These are phyloP conservation scores for Closterium sp. DNA, from an alignment of 139 green algal genomes.

Conservation along the genomic window DNA sequence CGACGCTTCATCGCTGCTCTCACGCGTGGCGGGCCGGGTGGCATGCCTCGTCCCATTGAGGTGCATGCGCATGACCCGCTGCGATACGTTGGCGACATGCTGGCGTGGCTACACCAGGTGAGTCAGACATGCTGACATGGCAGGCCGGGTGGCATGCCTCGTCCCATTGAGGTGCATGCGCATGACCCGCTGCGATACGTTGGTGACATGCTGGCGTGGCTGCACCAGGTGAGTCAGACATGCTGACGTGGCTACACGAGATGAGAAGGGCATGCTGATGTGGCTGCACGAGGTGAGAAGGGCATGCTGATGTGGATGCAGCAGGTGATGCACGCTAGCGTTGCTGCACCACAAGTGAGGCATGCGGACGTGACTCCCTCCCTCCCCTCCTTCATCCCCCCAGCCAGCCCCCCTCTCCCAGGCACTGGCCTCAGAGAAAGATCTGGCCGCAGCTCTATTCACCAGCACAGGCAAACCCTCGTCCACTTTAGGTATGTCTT, in stretches of 20 bases:
- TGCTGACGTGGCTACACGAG: not conserved
- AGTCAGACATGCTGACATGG: no score
- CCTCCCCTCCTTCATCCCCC: not conserved
- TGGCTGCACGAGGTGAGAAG: conserved; percentile 85
- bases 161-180: conserved; percentile 95
- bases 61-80: conserved; percentile 91
- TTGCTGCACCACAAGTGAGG: conserved; percentile 82
- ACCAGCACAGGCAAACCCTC: no score
- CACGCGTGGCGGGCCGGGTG: conserved; percentile 76
- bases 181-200: conserved; percentile 87
- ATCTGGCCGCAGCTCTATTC: not conserved
- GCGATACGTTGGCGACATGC: conserved; percentile 91
- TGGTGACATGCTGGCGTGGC: conserved; percentile 96
- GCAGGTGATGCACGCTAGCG: conserved; percentile 67
- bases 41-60: conserved; percentile 89
- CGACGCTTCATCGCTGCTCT: conserved; percentile 83
- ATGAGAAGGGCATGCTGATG: conserved; percentile 85
- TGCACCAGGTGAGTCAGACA: conserved; percentile 73
- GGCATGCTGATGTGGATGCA: not conserved
- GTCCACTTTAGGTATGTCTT: no score
- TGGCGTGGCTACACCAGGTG: conserved; percentile 93
- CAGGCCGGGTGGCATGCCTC: no score
- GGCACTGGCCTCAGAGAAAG: not conserved
- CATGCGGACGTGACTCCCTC: not conserved
- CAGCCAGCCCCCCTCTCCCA: not conserved